phyloP scores from a whole-genome alignment of 257 asterid species.

The Lycium barbarum region DNA sequence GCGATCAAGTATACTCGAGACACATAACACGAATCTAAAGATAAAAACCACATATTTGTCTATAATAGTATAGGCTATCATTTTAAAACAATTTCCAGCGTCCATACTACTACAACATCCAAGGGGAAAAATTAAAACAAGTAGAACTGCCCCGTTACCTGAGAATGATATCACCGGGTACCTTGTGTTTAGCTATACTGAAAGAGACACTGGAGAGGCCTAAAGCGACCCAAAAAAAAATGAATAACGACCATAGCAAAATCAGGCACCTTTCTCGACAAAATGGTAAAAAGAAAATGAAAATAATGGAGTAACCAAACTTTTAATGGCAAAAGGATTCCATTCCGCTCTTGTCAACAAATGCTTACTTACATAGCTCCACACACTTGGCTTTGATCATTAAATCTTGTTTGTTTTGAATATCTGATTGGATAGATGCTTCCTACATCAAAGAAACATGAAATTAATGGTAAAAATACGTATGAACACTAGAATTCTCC shows the following conservation, averaged over 20 bases:
- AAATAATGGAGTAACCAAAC: too few species aligned
- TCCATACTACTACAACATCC: neutral
- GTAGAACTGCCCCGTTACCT: neutral
- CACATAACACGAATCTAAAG: too few species aligned
- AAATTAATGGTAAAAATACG: neutral
- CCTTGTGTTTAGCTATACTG: neutral
- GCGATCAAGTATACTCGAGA: too few species aligned
- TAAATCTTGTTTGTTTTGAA: neutral
- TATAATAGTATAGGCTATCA: too few species aligned
- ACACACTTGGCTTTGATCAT: neutral
- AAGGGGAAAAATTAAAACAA: neutral
- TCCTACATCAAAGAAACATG: neutral
- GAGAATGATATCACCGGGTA: neutral
- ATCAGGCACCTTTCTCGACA: too few species aligned
- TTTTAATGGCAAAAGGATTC: too few species aligned
- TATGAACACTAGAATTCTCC: neutral
- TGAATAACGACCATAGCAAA: too few species aligned
- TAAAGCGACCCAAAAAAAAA: too few species aligned
- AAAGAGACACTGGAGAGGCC: neutral
- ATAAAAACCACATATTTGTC: too few species aligned
- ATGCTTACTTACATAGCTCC: neutral
- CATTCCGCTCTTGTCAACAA: neutral
- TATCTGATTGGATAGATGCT: neutral
- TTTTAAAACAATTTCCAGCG: neutral
- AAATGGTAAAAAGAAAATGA: too few species aligned